Evolutionary conservation across 2,329 filamentous ascomycete species (phyloP), one percentile per base, ranked within the genome.

Genomic region (Fusarium fracticaudum): DNA sequence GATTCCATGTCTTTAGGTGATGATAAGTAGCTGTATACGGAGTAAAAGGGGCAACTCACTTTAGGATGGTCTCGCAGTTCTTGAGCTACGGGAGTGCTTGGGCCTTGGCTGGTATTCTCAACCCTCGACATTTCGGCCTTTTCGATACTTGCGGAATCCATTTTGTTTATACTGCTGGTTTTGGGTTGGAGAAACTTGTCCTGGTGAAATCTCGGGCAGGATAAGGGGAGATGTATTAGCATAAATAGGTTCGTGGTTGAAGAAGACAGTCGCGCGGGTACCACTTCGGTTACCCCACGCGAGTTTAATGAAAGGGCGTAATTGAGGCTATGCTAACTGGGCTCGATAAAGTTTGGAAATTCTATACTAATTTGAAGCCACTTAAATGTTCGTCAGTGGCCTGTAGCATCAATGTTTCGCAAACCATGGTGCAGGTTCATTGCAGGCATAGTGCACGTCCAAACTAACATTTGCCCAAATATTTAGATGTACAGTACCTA

Each of bases 391-490:
- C 8, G 22, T 22, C 11, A 40, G 11, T 8, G 8, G 4, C 20
- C 22, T n/a, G 22, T 43, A 10, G 12, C 40, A 22, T 8, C 3
- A 15, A n/a, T 15, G 5, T 8, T n/a, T 43, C 2, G 8, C 40
- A 12, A 41, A n/a, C 5, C 13, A n/a, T 15, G 22, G 22, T 3
- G 5, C 40, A 43, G 22, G 13, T n/a, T n/a, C 8, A 15, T 15
- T 41, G 5, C 40, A 15, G 8, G 22, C 8, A 6, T 43, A 3
- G 13, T 24, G 22, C 8, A 43, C 22, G 40, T 24, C 22, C 40
- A 6, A 5, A 43, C 40, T 4, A 43, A 2, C 5, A n/a, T 43
- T 10, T 43, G 0, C 22, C 13, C 5, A 8, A n/a, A n/a, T 0
- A 1, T 15, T 1, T 9, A 41, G 8, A 41, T 9, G 8, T n/a